Evolutionary conservation across 257 asterid species (phyloP).

Genomic region (Capsicum chinense): DNA sequence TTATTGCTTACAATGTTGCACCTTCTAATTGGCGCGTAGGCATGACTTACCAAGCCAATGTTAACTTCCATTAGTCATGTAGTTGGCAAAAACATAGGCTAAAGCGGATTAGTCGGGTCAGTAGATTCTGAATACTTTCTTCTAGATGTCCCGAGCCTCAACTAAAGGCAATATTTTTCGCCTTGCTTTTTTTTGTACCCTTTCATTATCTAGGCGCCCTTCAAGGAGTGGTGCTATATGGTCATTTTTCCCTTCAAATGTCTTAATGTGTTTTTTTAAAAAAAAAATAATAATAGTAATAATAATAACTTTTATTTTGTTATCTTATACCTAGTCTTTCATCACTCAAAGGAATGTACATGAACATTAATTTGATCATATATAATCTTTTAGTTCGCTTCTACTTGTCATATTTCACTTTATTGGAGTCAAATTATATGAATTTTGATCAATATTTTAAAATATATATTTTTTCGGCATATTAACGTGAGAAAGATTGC

Average conservation of each 20-base stretch:
- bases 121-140: neutral
- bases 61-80: slow-evolving; percentile 57
- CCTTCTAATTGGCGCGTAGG: slow-evolving; percentile 70
- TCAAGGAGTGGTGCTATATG: neutral
- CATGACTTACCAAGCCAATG: slow-evolving; percentile 50
- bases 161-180: neutral
- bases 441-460: no score
- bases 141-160: neutral
- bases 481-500: no score
- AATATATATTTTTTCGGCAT: no score
- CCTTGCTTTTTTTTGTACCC: neutral
- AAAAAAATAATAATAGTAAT: no score
- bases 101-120: neutral
- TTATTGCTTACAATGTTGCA: slow-evolving; percentile 62
- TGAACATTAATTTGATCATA: neutral
- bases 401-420: neutral
- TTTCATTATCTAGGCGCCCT: neutral
- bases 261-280: neutral
- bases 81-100: neutral
- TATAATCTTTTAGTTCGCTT: neutral
- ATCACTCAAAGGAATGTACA: neutral
- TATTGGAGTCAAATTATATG: no score
- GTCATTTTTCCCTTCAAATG: neutral
- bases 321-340: neutral
- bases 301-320: neutral